Evolutionary conservation across 805 yeast species (phyloP), one percentile per base, ranked within the genome.

Genomic region (Yamadazyma akitaensis): DNA sequence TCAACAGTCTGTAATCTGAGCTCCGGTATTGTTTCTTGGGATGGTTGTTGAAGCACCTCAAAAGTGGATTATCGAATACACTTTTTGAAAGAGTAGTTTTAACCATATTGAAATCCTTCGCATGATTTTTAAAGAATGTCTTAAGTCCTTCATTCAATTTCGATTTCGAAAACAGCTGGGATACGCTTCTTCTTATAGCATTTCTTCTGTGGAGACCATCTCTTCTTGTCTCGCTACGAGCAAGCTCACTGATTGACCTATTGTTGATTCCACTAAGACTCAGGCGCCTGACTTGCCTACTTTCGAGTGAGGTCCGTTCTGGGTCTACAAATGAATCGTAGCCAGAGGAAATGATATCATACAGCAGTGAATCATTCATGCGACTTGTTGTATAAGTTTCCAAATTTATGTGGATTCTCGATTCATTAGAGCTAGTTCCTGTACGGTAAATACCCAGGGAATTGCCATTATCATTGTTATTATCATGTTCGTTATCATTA

Each of bases 161-260:
- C 16, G 43, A 32, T 9, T 30, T 28, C 3, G 30, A 19, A n/a
- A 19, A 37, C 40, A 34, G 31, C 16, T 16, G 31, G 9, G 40
- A 33, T 10, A 16, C 33, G 18, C 11, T 18, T 31, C 42, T 14
- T 34, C 42, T 30, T 4, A 44, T 35, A 9, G 47, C 47, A 40
- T 44, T 44, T 13, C 41, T 26, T 18, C 47, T 28, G 34, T 38
- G 40, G 18, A 44, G 28, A 2, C 47, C 47, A 24, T 21, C 30
- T n/a, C 47, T 32, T 34, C 47, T 39, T 8, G 47, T 44, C 25
- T 44, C 47, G 34, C 47, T 44, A 16, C 47, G 24, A 7, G 40
- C 17, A 12, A 44, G 19, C 31, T 44, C 47, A 25, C 26, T 21
- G 31, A 30, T 34, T 5, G 43, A 39, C n/a, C 47, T 7, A 19